Percentiles rank a stretch among this genome's conserved stretches.
phyloP scores from a whole-genome alignment of 495 filamentous ascomycete genomes.

The Aspergillus carlsbadensis region DNA sequence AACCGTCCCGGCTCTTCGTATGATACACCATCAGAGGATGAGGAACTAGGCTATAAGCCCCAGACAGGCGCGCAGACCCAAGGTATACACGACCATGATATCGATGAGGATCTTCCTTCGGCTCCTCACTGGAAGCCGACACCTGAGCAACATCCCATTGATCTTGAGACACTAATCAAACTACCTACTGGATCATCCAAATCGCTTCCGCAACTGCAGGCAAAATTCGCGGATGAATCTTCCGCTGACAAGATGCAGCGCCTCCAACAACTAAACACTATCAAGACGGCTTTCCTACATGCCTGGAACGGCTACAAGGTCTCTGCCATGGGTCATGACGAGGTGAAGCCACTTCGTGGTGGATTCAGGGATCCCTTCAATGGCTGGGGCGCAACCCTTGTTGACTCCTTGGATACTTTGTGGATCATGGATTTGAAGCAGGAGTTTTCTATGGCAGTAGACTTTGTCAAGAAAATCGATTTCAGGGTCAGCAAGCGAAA shows the following conservation, averaged over 20 bases:
- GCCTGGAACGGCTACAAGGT: slow-evolving; percentile 77
- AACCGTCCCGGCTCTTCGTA: slow-evolving; percentile 10
- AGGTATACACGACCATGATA: slow-evolving; percentile 41
- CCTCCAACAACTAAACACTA: slow-evolving; percentile 57
- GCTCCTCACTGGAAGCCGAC: slow-evolving; percentile 67
- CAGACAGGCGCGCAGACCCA: slow-evolving; percentile 39
- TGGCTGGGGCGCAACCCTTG: slow-evolving; percentile 91
- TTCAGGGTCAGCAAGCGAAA: slow-evolving; percentile 71
- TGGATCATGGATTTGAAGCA: slow-evolving; percentile 94
- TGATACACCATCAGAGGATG: slow-evolving; percentile 7
- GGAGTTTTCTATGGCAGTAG: slow-evolving; percentile 84
- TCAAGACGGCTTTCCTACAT: slow-evolving; percentile 66
- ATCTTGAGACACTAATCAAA: slow-evolving; percentile 63
- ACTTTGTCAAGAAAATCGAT: slow-evolving; percentile 77
- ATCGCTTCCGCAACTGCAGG: slow-evolving; percentile 74
- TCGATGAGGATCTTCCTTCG: slow-evolving; percentile 31
- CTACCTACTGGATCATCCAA: slow-evolving; percentile 71
- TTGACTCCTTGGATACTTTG: slow-evolving; percentile 89
- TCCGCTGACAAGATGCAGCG: slow-evolving; percentile 59
- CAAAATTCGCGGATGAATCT: slow-evolving; percentile 64
- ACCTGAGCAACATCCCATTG: slow-evolving; percentile 72
- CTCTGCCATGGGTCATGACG: slow-evolving; percentile 77
- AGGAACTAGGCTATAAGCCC: slow-evolving; percentile 18
- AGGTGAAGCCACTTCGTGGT: slow-evolving; percentile 66
- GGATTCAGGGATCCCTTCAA: slow-evolving; percentile 73